Conservation (phyloP, 495 filamentous ascomycete genomes). For the Xylaria longipes region DNA sequence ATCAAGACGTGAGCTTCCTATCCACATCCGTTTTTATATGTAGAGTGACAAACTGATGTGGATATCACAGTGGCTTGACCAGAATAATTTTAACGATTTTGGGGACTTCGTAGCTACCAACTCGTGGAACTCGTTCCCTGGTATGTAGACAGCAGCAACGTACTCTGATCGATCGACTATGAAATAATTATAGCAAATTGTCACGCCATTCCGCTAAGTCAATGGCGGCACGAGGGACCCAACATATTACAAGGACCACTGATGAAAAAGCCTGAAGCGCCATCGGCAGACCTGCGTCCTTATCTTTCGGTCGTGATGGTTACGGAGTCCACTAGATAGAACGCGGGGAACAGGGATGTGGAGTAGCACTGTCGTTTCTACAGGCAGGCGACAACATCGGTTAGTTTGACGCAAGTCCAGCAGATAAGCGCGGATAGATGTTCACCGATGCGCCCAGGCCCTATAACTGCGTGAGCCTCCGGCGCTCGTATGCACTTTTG, state of each 20-base stretch:
- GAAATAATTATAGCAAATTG: not conserved
- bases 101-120: conserved; percentile 20
- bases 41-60: not conserved
- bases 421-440: conserved; percentile 11
- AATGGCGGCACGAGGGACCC: not conserved
- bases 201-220: not conserved
- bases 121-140: conserved; percentile 24
- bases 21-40: not conserved
- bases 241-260: not conserved
- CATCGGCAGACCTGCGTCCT: conserved; percentile 5
- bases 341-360: conserved; percentile 14
- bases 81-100: conserved; percentile 21
- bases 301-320: conserved; percentile 2
- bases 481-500: not conserved
- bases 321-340: not conserved
- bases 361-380: not conserved
- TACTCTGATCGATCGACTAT: not conserved
- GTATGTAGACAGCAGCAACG: not conserved
- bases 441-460: not conserved
- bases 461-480: not conserved
- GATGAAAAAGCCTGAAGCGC: not conserved
- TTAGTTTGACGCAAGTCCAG: not conserved
- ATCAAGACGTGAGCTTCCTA: conserved; percentile 21
- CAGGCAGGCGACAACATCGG: not conserved
- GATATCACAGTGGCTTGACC: conserved; percentile 23